These are phyloP conservation scores for Smittium mucronatum DNA, from an alignment of 371 early-diverging fungal species.

Conservation along the genomic window DNA sequence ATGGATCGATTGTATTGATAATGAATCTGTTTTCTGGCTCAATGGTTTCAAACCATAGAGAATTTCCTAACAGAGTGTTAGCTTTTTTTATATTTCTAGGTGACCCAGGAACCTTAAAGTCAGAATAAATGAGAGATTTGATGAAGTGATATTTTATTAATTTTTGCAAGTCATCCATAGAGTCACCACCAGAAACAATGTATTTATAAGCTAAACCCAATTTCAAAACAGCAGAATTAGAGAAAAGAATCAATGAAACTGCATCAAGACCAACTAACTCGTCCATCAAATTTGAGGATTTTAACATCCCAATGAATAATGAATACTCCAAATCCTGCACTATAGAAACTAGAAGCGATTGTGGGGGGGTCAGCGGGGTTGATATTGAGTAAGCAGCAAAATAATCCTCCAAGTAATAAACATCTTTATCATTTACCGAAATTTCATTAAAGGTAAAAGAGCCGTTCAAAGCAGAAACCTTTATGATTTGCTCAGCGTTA, in stretches of 20 bases:
- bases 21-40: conserved; percentile 29
- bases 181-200: background rate
- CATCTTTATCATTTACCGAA: background rate
- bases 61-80: background rate
- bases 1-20: conserved; percentile 18
- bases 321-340: background rate
- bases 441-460: background rate
- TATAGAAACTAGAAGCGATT: background rate
- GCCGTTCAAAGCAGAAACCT: conserved; percentile 7
- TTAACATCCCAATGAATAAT: background rate
- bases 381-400: background rate
- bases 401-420: background rate
- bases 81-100: background rate
- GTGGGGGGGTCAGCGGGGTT: background rate
- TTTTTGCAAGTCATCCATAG: background rate
- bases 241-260: background rate
- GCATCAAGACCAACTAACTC: background rate
- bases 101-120: background rate
- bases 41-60: conserved; percentile 19
- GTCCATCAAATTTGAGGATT: background rate
- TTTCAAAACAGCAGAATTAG: background rate
- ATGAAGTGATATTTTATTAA: background rate
- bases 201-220: background rate
- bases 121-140: background rate
- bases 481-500: conserved; percentile 26